phyloP scores from a whole-genome alignment of 805 yeast species.

The Saturnispora sanitii region DNA sequence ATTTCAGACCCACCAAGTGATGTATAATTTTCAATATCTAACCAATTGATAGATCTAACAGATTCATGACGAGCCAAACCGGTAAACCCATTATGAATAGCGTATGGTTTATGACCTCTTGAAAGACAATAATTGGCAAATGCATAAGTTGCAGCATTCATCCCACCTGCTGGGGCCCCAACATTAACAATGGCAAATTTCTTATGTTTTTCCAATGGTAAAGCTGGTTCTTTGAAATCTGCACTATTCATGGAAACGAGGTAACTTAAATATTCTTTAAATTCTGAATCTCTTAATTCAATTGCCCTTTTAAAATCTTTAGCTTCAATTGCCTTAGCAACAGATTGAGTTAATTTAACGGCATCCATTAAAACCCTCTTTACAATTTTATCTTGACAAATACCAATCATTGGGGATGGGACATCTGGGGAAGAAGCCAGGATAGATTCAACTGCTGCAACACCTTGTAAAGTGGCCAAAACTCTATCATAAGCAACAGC shows the following conservation, averaged over 20 bases:
- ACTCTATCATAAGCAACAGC: slow-evolving; percentile 68
- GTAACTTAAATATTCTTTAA: slow-evolving; percentile 53
- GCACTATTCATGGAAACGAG: slow-evolving; percentile 60
- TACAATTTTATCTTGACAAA: slow-evolving; percentile 60
- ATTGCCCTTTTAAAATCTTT: slow-evolving; percentile 65
- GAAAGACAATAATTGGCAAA: slow-evolving; percentile 68
- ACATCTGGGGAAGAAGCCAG: slow-evolving; percentile 56
- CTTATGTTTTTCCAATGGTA: slow-evolving; percentile 44
- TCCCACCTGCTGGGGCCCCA: slow-evolving; percentile 75
- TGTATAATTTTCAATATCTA: slow-evolving; percentile 65
- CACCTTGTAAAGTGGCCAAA: slow-evolving; percentile 72
- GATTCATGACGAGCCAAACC: slow-evolving; percentile 59
- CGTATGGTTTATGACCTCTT: slow-evolving; percentile 62
- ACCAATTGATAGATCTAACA: slow-evolving; percentile 53
- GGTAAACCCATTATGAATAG: slow-evolving; percentile 64
- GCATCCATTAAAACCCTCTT: slow-evolving; percentile 65
- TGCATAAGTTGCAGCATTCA: slow-evolving; percentile 70
- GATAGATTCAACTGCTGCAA: slow-evolving; percentile 70
- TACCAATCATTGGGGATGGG: slow-evolving; percentile 75
- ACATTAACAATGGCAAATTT: slow-evolving; percentile 64
- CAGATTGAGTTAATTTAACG: slow-evolving; percentile 58
- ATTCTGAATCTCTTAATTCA: slow-evolving; percentile 60
- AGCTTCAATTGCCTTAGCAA: slow-evolving; percentile 55
- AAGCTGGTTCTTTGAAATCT: slow-evolving; percentile 51
- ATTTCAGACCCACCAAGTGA: slow-evolving; percentile 70